A percentile compares a stretch with the other conserved stretches of the same genome.
Evolutionary conservation across 2,329 filamentous ascomycete species (phyloP).

Genomic region (Xylariaceae sp.): DNA sequence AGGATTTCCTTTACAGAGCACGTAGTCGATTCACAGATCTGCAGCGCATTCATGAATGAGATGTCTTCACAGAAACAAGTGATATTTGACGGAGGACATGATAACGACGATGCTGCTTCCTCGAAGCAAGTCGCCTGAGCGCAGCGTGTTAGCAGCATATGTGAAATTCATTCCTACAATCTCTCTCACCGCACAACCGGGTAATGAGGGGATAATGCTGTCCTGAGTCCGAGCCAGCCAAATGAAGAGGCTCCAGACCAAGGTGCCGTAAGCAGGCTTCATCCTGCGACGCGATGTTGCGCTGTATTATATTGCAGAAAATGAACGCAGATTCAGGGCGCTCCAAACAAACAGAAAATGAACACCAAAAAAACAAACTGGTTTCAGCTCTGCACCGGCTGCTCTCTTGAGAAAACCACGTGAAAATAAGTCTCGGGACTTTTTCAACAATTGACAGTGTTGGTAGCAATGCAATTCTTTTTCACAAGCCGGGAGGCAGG

Average conservation of each 20-base stretch:
- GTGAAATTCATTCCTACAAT: neutral
- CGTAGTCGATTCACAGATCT: constrained; percentile 1
- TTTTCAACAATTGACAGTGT: neutral
- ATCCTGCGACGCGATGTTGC: neutral
- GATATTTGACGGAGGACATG: constrained; percentile 1
- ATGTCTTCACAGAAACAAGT: constrained; percentile 6
- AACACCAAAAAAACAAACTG: no score
- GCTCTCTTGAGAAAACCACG: neutral
- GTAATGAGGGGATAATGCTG: neutral
- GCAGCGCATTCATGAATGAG: neutral
- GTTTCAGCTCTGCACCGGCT: neutral
- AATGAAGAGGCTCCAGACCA: neutral
- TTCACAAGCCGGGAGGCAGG: neutral
- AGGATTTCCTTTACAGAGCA: constrained; percentile 7
- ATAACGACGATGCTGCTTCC: neutral
- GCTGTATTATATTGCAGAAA: neutral
- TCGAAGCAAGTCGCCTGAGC: neutral
- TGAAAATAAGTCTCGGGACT: neutral
- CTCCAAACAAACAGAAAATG: no score
- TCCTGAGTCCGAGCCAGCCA: neutral
- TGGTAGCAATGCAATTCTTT: neutral
- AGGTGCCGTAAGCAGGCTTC: neutral
- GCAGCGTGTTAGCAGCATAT: neutral
- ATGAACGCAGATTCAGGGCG: neutral
- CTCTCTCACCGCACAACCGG: neutral